phyloP scores from a whole-genome alignment of 1,284 basidiomycete genomes.

The Papiliotrema fonsecae region DNA sequence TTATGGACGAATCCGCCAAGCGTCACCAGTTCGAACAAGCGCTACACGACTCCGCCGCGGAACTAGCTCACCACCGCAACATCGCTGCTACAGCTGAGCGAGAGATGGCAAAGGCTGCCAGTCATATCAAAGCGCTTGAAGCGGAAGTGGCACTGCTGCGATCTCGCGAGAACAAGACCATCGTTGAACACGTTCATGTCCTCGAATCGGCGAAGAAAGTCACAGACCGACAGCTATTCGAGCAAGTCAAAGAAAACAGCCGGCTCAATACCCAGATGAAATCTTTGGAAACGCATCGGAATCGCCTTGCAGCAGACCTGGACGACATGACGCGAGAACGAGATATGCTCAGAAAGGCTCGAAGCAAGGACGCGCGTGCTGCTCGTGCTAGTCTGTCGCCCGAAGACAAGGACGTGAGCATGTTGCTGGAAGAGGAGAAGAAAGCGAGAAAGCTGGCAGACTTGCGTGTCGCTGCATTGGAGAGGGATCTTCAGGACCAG shows the following conservation, averaged over 20 bases:
- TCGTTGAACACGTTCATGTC: slow-evolving; percentile 97
- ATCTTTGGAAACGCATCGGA: slow-evolving; percentile 42
- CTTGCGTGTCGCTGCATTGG: slow-evolving; percentile 27
- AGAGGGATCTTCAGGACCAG: slow-evolving; percentile 40
- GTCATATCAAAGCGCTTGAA: slow-evolving; percentile 74
- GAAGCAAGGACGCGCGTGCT: slow-evolving; percentile 30
- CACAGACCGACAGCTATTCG: slow-evolving; percentile 84
- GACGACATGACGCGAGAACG: slow-evolving; percentile 77
- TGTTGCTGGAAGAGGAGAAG: slow-evolving; percentile 34
- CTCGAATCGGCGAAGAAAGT: slow-evolving; percentile 94
- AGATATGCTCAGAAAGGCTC: slow-evolving; percentile 64
- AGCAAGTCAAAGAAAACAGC: slow-evolving; percentile 49
- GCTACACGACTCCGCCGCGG: slow-evolving; percentile 61
- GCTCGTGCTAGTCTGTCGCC: slow-evolving; percentile 31
- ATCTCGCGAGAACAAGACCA: slow-evolving; percentile 90
- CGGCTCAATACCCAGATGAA: slow-evolving; percentile 39
- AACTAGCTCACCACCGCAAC: slow-evolving; percentile 65
- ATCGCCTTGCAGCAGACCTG: slow-evolving; percentile 70
- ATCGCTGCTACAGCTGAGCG: slow-evolving; percentile 66
- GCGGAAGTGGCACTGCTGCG: slow-evolving; percentile 81
- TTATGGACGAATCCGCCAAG: slow-evolving; percentile 51
- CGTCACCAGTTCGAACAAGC: slow-evolving; percentile 68
- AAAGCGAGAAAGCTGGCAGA: slow-evolving; percentile 30
- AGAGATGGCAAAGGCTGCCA: slow-evolving; percentile 71
- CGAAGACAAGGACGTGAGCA: slow-evolving; percentile 29